phyloP scores from a whole-genome alignment of 805 yeast species.

The Wickerhamia fluorescens region DNA sequence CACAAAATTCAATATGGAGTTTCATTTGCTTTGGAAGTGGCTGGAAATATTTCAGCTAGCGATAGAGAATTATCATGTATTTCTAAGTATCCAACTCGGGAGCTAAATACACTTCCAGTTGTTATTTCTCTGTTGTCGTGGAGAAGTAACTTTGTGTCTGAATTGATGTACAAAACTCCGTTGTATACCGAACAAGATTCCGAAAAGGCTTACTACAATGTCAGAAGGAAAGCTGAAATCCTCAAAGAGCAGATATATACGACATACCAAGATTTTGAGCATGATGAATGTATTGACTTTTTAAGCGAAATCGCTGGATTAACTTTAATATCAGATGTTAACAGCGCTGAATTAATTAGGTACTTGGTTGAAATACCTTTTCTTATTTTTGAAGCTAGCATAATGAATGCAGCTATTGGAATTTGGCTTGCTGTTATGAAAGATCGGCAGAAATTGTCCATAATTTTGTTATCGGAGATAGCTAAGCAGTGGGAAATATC shows the following conservation, averaged over 20 bases:
- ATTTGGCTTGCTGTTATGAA: conserved; percentile 77
- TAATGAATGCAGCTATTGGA: conserved; percentile 60
- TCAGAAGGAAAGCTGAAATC: conserved; percentile 19
- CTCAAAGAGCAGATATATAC: conserved; percentile 8
- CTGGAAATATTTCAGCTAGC: conserved; percentile 59
- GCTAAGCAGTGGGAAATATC: conserved; percentile 63
- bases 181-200: conserved; percentile 19
- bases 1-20: conserved; percentile 62
- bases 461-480: conserved; percentile 61
- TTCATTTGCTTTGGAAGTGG: conserved; percentile 86
- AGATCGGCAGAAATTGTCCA: conserved; percentile 52
- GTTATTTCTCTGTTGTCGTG: conserved; percentile 74
- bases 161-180: conserved; percentile 23
- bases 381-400: conserved; percentile 47
- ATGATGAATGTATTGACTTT: conserved; percentile 29
- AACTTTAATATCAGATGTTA: conserved; percentile 23
- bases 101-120: conserved; percentile 57
- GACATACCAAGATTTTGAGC: conserved; percentile 6
- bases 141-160: conserved; percentile 42
- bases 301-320: conserved; percentile 41
- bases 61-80: conserved; percentile 60
- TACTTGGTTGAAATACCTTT: conserved; percentile 68
- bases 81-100: conserved; percentile 26
- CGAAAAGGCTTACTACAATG: conserved; percentile 19
- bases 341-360: conserved; percentile 41